Conservation (phyloP, 352 stramenopile species). For the Thalassiosira livingstoniorum region DNA sequence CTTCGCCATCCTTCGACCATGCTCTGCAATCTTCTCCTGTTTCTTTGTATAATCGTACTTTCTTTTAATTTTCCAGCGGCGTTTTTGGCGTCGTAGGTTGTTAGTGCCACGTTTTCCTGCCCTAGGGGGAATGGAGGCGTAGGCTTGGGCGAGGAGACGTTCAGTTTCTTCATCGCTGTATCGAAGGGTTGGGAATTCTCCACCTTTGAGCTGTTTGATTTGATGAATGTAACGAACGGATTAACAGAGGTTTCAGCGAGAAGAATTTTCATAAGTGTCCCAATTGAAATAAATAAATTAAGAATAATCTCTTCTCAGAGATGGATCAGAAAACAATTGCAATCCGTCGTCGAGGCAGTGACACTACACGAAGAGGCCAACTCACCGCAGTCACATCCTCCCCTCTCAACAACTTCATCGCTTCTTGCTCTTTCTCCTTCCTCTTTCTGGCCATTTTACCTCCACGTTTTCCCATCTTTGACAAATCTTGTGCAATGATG, state of each 20-base stretch:
- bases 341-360: neutral
- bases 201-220: constrained; percentile 51
- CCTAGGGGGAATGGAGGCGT: constrained; percentile 68
- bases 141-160: constrained; percentile 74
- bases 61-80: constrained; percentile 64
- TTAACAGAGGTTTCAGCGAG: neutral
- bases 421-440: constrained; percentile 48
- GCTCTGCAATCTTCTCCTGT: constrained; percentile 50
- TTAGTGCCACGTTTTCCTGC: constrained; percentile 73
- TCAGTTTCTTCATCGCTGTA: constrained; percentile 83
- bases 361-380: neutral
- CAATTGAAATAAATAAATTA: neutral
- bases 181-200: constrained; percentile 72
- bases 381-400: constrained; percentile 49
- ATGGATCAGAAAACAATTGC: neutral
- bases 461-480: constrained; percentile 62
- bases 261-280: neutral
- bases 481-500: constrained; percentile 32
- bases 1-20: constrained; percentile 74
- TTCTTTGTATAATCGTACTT: constrained; percentile 76
- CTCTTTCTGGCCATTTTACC: constrained; percentile 60
- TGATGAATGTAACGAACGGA: neutral
- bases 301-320: neutral
- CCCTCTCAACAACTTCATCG: constrained; percentile 26
- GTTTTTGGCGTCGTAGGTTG: constrained; percentile 70